These are phyloP conservation scores for Moesziomyces antarcticus DNA, from an alignment of 1,284 basidiomycete species.

Conservation along the genomic window DNA sequence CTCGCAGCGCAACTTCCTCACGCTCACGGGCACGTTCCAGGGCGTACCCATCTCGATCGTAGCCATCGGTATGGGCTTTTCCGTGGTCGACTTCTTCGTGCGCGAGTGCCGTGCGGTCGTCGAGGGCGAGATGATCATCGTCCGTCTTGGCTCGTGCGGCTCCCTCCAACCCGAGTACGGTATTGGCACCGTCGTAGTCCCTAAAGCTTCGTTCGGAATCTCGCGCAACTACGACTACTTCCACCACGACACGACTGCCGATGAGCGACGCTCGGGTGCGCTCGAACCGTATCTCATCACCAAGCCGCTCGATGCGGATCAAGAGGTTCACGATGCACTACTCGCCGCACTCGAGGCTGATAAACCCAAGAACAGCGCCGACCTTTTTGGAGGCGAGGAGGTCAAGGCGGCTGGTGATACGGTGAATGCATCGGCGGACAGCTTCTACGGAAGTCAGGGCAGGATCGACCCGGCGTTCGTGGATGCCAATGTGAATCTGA, in stretches of 20 bases:
- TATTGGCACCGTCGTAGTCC: constrained; percentile 79
- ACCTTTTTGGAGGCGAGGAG: constrained; percentile 24
- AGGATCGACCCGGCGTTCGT: constrained; percentile 78
- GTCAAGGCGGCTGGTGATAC: constrained; percentile 45
- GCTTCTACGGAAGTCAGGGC: constrained; percentile 87
- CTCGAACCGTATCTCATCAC: constrained; percentile 76
- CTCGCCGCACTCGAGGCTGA: constrained; percentile 37
- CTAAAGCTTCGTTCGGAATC: constrained; percentile 76
- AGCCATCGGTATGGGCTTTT: constrained; percentile 82
- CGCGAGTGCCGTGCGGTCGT: constrained; percentile 82
- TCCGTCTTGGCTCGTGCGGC: constrained; percentile 72
- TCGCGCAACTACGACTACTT: constrained; percentile 80
- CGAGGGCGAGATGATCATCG: constrained; percentile 78
- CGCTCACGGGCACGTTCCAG: constrained; percentile 80
- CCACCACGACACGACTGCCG: constrained; percentile 33
- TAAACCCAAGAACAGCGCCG: constrained; percentile 4
- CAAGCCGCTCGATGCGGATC: constrained; percentile 76
- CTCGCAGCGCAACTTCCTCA: constrained; percentile 82
- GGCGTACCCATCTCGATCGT: constrained; percentile 78
- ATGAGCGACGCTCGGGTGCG: constrained; percentile 31
- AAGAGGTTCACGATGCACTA: constrained; percentile 70
- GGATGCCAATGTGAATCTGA: constrained; percentile 78
- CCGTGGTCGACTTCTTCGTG: constrained; percentile 78
- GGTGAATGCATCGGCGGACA: constrained; percentile 53
- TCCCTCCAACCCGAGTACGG: constrained; percentile 75